Conservation (phyloP, 345 rosid genomes). For the Gossypium longicalyx region DNA sequence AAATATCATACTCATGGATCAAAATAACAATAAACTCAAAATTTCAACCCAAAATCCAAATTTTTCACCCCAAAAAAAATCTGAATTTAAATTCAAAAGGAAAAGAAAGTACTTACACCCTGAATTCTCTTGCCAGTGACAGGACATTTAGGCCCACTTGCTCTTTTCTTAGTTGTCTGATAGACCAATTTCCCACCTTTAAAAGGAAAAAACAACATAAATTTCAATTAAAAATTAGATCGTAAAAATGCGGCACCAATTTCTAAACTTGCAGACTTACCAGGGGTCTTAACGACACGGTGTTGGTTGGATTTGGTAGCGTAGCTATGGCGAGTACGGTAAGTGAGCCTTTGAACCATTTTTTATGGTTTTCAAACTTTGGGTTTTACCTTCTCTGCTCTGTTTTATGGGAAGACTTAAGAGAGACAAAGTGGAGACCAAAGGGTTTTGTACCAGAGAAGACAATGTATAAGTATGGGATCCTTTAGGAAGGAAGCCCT, state of each 20-base stretch:
- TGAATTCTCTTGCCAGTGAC: slow-evolving; percentile 75
- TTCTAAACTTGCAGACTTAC: slow-evolving; percentile 13
- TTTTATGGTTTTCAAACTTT: slow-evolving; percentile 3
- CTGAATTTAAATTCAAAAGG: not conserved
- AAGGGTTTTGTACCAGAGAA: no score
- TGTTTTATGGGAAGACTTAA: not conserved
- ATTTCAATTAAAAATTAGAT: not conserved
- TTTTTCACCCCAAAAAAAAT: not conserved
- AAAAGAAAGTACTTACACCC: slow-evolving; percentile 42
- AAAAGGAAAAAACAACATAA: not conserved
- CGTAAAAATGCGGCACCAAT: not conserved
- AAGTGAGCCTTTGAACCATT: slow-evolving; percentile 67
- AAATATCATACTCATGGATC: not conserved
- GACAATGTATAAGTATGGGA: not conserved
- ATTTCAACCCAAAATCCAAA: no score
- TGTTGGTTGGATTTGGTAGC: slow-evolving; percentile 73
- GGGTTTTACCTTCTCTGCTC: not conserved
- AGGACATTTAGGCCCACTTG: slow-evolving; percentile 67
- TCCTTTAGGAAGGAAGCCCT: not conserved
- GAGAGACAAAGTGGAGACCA: not conserved
- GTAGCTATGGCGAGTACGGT: slow-evolving; percentile 68
- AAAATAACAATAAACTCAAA: not conserved
- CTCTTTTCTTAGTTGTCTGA: slow-evolving; percentile 73
- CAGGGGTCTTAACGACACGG: slow-evolving; percentile 62
- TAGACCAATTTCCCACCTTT: slow-evolving; percentile 73